These are phyloP conservation scores for Leccinum barrowsii DNA, from an alignment of 768 basidiomycete species.

Conservation along the genomic window DNA sequence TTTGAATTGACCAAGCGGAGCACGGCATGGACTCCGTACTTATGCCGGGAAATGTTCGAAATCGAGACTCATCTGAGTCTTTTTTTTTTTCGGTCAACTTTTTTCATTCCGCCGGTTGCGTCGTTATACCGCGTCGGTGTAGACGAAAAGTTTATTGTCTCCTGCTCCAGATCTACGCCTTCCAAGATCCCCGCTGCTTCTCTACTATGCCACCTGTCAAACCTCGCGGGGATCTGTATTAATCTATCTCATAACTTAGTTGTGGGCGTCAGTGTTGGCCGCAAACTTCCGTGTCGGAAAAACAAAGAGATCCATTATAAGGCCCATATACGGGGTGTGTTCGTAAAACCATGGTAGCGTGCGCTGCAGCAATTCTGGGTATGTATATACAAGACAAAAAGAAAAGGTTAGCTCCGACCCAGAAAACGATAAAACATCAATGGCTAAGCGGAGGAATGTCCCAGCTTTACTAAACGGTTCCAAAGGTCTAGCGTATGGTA, in stretches of 20 bases:
- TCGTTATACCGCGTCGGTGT: not conserved
- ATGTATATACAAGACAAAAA: constrained; percentile 25
- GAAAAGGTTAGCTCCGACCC: not conserved
- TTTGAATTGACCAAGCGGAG: constrained; percentile 11
- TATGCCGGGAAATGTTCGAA: not conserved
- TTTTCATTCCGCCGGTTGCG: not conserved
- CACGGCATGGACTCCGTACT: not conserved
- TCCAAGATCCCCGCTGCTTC: constrained; percentile 21
- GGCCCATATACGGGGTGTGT: not conserved
- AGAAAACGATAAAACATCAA: constrained; percentile 12
- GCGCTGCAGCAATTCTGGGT: constrained; percentile 11
- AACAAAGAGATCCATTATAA: constrained; percentile 1
- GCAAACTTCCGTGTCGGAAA: not conserved
- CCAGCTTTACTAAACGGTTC: constrained; percentile 21
- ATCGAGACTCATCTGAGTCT: not conserved
- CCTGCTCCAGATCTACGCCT: constrained; percentile 8
- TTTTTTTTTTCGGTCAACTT: not conserved
- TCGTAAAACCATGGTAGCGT: constrained; percentile 2
- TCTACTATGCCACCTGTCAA: not conserved
- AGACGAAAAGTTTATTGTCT: constrained; percentile 8
- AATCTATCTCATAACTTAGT: constrained; percentile 3
- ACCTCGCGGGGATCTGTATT: not conserved
- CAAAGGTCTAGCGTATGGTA: constrained; percentile 18
- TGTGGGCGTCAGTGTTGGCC: not conserved
- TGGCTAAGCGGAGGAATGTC: constrained; percentile 14